phyloP scores from a whole-genome alignment of 495 filamentous ascomycete genomes.

The Xylaria longipes region DNA sequence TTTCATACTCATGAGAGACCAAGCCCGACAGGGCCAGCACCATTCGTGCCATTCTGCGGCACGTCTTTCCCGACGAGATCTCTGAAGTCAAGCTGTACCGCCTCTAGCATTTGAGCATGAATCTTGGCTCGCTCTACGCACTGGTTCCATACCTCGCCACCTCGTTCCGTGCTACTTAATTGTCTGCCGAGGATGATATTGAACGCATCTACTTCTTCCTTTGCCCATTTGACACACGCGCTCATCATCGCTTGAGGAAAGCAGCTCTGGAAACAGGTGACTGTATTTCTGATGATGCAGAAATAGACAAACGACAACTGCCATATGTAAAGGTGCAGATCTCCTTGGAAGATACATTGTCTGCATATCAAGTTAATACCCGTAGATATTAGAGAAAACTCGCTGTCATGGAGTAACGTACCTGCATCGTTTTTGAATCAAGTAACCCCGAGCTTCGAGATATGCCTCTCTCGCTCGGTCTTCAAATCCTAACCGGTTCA shows the following conservation, averaged over 20 bases:
- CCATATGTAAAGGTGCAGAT: constrained; percentile 89
- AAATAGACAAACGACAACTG: constrained; percentile 98
- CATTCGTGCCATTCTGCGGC: constrained; percentile 29
- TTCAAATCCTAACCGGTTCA: constrained; percentile 85
- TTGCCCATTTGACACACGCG: constrained; percentile 95
- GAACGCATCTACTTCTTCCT: constrained; percentile 88
- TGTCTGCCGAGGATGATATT: constrained; percentile 82
- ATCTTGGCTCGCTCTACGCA: constrained; percentile 82
- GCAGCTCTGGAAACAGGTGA: constrained; percentile 84
- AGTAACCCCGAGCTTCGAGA: constrained; percentile 74
- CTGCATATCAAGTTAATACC: constrained; percentile 55
- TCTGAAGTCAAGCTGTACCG: constrained; percentile 90
- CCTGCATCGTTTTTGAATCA: constrained; percentile 83
- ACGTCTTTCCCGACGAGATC: constrained; percentile 64
- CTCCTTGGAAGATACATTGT: constrained; percentile 91
- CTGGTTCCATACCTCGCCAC: constrained; percentile 74
- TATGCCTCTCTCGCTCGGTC: constrained; percentile 88
- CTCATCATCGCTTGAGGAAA: constrained; percentile 88
- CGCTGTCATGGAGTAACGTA: constrained; percentile 47
- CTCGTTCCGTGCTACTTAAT: constrained; percentile 76
- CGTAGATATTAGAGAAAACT: not conserved
- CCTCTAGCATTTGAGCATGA: constrained; percentile 78
- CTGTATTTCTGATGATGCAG: constrained; percentile 88
- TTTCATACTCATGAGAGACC: constrained; percentile 41
- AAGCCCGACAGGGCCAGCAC: constrained; percentile 47